A percentile compares a stretch with the other conserved stretches of the same genome.
Evolutionary conservation across 1,284 basidiomycete species (phyloP).

Genomic region (Rhodotorula sp.): DNA sequence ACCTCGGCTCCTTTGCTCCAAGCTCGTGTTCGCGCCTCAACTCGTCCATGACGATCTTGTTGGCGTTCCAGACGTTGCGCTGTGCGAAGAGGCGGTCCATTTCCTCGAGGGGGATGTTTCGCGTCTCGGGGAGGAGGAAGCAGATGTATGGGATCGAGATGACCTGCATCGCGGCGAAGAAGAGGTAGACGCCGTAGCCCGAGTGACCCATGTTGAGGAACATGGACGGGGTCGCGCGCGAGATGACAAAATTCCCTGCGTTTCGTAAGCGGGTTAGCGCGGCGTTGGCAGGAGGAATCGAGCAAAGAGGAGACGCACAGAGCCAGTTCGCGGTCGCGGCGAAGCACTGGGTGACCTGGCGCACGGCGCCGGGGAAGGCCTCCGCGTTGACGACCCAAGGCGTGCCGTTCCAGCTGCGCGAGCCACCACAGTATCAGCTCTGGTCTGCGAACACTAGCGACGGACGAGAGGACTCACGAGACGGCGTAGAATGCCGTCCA

Average conservation of each 20-base stretch:
- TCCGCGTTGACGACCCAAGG: slow-evolving; percentile 45
- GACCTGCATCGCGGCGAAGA: slow-evolving; percentile 48
- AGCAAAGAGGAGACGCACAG: slow-evolving; percentile 26
- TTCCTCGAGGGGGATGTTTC: slow-evolving; percentile 28
- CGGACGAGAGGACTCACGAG: slow-evolving; percentile 28
- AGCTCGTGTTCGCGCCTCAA: slow-evolving; percentile 12
- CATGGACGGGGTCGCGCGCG: slow-evolving; percentile 43
- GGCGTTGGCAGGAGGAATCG: neutral
- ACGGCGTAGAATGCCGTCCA: slow-evolving; percentile 47
- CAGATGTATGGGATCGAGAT: slow-evolving; percentile 42
- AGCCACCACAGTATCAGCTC: slow-evolving; percentile 7
- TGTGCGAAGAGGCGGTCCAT: slow-evolving; percentile 39
- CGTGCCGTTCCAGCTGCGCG: slow-evolving; percentile 40
- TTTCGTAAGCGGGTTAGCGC: neutral
- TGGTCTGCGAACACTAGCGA: too few relatives aligned
- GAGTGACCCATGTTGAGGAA: slow-evolving; percentile 20
- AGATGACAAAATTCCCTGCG: slow-evolving; percentile 51
- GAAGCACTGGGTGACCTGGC: slow-evolving; percentile 47
- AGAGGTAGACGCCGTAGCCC: slow-evolving; percentile 44
- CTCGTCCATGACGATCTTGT: slow-evolving; percentile 22
- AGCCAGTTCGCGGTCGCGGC: slow-evolving; percentile 50
- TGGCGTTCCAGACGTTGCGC: slow-evolving; percentile 18
- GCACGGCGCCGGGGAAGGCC: slow-evolving; percentile 47
- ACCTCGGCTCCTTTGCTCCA: neutral
- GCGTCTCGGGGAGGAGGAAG: slow-evolving; percentile 39